Percentiles rank a stretch among this genome's conserved stretches.
These are phyloP conservation scores for Collybia sp. DNA, from an alignment of 768 basidiomycete genomes.

Conservation along the genomic window DNA sequence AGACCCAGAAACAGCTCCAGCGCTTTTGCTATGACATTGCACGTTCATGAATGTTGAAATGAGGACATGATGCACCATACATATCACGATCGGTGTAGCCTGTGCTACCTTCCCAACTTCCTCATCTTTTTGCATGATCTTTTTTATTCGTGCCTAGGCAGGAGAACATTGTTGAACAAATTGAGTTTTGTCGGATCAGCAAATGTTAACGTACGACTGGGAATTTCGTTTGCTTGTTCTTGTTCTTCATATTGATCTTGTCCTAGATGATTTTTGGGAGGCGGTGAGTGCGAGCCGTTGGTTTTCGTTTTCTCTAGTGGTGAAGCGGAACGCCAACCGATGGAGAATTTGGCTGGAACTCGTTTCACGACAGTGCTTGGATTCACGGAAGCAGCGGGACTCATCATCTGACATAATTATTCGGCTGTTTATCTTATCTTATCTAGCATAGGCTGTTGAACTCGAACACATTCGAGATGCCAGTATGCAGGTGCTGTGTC, in stretches of 20 bases:
- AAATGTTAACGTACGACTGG: constrained; percentile 63
- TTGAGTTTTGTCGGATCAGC: neutral
- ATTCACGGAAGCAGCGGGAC: too few species aligned
- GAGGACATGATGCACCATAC: constrained; percentile 41
- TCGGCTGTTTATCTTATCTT: too few species aligned
- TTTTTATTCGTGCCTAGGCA: constrained; percentile 90
- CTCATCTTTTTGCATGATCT: constrained; percentile 99
- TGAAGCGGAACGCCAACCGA: too few species aligned
- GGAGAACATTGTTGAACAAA: constrained; percentile 2
- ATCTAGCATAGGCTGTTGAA: too few species aligned
- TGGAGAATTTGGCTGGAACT: too few species aligned
- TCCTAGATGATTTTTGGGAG: too few species aligned
- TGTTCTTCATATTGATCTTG: constrained; percentile 64
- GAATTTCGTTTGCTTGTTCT: constrained; percentile 89
- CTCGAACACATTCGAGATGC: too few species aligned
- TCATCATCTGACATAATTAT: too few species aligned
- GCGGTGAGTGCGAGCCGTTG: too few species aligned
- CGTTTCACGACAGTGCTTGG: too few species aligned
- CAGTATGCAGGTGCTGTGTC: too few species aligned
- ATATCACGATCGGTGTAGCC: constrained; percentile 94
- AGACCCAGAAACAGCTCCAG: constrained; percentile 87
- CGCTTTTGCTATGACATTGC: constrained; percentile 67
- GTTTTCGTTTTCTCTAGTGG: too few species aligned
- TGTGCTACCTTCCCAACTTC: constrained; percentile 98
- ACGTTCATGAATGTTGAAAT: neutral